Evolutionary conservation across 805 yeast genomes (phyloP), one percentile per base, ranked within the genome.

Genomic region (Jamesozyma rosinii): DNA sequence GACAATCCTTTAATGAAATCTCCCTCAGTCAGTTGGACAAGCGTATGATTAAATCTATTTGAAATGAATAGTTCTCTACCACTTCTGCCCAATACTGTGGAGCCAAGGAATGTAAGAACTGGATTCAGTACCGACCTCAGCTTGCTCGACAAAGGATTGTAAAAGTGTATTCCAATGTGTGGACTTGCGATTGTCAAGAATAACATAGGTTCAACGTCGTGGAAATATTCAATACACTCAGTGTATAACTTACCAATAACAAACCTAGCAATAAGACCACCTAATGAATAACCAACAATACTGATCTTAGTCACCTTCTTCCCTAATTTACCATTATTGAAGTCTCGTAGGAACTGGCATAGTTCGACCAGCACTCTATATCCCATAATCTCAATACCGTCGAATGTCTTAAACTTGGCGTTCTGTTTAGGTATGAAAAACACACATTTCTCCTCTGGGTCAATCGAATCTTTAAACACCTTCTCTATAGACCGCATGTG

Each of bases 221-320:
- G 52, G 79, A 85, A 57, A 71, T 75, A 1, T 70, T 68, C 46
- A 65, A 70, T 52, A 67, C 73, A 48, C 69, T 80, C 61, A 59
- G 74, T 49, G 79, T 66, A 54, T 53, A 61, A 50, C 37, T 82
- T 69, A 1, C 97, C 97, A 38, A 88, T 70, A 21, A 87, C 80
- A 59, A 85, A 88, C 40, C 97, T 68, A 0, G 88, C 71, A 27
- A 90, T 77, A 30, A 89, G 64, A 0, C 97, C 97, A 19, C 97
- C 97, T 45, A 90, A 66, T 0, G 95, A 85, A 60, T 89, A 90
- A 0, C 97, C 96, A 2, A 85, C 71, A 35, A 90, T 68, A 47
- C 94, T 83, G 40, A 90, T 74, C 51, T 78, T 55, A 44, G 40
- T 63, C 51, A 43, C 54, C 53, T 37, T 63, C 11, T 11, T 24